Conservation (phyloP, 2,329 filamentous ascomycete genomes). For the Pseudogymnoascus pannorum region DNA sequence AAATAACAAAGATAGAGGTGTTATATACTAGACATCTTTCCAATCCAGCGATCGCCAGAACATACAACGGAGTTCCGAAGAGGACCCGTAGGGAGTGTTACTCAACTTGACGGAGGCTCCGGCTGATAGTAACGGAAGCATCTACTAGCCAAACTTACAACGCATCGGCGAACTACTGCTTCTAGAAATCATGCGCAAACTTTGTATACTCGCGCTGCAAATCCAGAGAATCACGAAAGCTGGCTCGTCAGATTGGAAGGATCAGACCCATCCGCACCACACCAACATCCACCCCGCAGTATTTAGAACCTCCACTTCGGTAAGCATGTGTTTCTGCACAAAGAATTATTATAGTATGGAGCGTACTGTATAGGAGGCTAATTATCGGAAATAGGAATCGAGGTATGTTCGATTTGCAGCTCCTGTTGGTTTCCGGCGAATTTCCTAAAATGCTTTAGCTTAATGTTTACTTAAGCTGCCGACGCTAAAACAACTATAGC, state of each 20-base stretch:
- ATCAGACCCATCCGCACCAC: not conserved
- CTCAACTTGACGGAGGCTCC: not conserved
- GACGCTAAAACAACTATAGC: not conserved
- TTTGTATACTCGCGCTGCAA: not conserved
- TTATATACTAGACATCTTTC: not conserved
- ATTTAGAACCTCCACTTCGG: not conserved
- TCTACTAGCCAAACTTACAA: not conserved
- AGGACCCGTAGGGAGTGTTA: not conserved
- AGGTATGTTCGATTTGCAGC: not conserved
- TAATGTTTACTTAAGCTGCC: not conserved
- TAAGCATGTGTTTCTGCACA: not conserved
- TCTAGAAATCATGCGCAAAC: not conserved
- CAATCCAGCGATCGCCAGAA: not conserved
- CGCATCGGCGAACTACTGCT: not conserved
- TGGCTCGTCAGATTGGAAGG: not conserved
- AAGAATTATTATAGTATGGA: not conserved
- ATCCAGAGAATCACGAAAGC: not conserved
- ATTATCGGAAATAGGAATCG: not conserved
- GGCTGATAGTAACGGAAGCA: not conserved
- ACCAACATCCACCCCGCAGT: not conserved
- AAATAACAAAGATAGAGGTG: not conserved
- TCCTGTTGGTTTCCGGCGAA: not conserved
- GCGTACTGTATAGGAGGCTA: not conserved
- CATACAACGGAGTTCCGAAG: not conserved
- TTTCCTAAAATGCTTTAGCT: not conserved